phyloP scores from a whole-genome alignment of 441 rosid genomes.

The Melastoma candidum region DNA sequence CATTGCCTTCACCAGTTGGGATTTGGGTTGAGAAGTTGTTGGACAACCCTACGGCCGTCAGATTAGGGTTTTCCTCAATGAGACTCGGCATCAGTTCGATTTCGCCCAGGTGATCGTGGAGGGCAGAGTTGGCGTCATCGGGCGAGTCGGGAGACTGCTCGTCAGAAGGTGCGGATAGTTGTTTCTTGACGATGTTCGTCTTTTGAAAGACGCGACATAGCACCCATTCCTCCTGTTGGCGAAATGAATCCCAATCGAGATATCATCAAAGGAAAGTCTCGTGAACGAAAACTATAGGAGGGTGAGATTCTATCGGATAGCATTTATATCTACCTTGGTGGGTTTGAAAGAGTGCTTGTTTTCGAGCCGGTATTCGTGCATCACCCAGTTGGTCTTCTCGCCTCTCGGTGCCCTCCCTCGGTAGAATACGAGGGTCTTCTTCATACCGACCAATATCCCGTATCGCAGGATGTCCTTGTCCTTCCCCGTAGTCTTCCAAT shows the following conservation, averaged over 20 bases:
- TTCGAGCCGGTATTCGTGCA: conserved; percentile 63
- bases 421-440: conserved; percentile 73
- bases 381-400: conserved; percentile 71
- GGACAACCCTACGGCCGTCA: conserved; percentile 22
- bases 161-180: conserved; percentile 43
- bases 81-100: conserved; percentile 36
- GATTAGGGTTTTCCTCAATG: conserved; percentile 22
- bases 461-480: conserved; percentile 51
- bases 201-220: conserved; percentile 61
- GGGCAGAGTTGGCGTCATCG: conserved; percentile 53
- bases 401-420: conserved; percentile 74
- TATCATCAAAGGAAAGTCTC: no score
- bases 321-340: conserved; percentile 26
- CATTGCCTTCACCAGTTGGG: conserved; percentile 11
- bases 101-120: conserved; percentile 51
- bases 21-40: conserved; percentile 15
- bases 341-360: conserved; percentile 36
- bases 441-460: conserved; percentile 56
- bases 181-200: conserved; percentile 32
- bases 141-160: conserved; percentile 64
- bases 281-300: no score
- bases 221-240: conserved; percentile 55
- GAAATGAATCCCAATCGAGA: no score
- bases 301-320: no score
- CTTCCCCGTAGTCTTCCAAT: conserved; percentile 75